phyloP scores from a whole-genome alignment of 305 asterid genomes.

The Solanum chacoense region DNA sequence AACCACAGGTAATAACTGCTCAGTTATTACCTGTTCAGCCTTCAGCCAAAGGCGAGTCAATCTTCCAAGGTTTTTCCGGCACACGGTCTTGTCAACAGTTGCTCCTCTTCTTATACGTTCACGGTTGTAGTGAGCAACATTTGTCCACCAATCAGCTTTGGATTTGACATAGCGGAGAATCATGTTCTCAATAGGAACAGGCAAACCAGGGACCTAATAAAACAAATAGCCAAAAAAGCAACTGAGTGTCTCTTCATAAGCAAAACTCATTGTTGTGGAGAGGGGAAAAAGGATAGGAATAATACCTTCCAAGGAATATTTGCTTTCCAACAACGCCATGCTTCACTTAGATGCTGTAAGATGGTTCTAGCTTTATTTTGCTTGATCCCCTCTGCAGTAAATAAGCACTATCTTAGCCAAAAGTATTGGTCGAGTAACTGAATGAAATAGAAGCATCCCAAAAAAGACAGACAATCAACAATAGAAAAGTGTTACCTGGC shows the following conservation, averaged over 20 bases:
- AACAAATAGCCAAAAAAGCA: background rate
- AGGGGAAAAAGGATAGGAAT: background rate
- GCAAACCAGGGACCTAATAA: conserved; percentile 80
- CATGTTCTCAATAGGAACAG: conserved; percentile 99
- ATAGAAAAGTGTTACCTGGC: conserved; percentile 49
- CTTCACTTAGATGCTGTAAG: conserved; percentile 97
- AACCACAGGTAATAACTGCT: background rate
- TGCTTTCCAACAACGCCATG: conserved; percentile 99
- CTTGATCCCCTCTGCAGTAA: conserved; percentile 86
- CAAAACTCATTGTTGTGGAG: background rate
- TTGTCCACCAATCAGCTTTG: conserved; percentile 99
- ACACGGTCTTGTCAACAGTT: conserved; percentile 98
- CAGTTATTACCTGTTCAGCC: conserved; percentile 72
- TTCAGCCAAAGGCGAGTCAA: conserved; percentile 99
- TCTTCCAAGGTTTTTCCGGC: conserved; percentile 97
- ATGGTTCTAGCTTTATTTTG: conserved; percentile 97
- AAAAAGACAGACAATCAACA: background rate
- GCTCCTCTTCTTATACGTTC: conserved; percentile 99
- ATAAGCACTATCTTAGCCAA: background rate
- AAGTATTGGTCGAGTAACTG: background rate
- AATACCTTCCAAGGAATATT: conserved; percentile 97
- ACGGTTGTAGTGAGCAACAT: conserved; percentile 97
- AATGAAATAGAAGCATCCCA: background rate
- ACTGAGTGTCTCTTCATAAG: background rate
- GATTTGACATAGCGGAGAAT: conserved; percentile 97